Conservation (phyloP, 345 rosid genomes). For the Dipteronia sinensis region DNA sequence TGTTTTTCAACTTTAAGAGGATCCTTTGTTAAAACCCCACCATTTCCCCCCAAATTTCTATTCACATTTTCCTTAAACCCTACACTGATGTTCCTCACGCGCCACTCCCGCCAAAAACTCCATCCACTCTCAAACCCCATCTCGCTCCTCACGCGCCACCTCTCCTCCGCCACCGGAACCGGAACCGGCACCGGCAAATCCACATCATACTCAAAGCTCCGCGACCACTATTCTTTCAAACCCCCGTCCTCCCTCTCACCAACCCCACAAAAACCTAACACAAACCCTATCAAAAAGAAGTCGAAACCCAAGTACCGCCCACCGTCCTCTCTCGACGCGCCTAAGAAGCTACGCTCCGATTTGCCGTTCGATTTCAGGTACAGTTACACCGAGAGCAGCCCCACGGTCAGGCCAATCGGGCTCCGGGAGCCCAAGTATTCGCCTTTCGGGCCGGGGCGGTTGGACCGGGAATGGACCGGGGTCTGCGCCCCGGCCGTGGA, state of each 20-base stretch:
- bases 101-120: constrained; percentile 56
- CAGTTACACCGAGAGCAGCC: constrained; percentile 87
- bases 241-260: constrained; percentile 67
- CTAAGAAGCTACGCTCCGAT: constrained; percentile 54
- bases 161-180: constrained; percentile 30
- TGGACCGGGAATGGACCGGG: constrained; percentile 86
- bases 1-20: no score
- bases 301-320: constrained; percentile 78
- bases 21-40: not conserved
- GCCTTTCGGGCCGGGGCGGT: constrained; percentile 82
- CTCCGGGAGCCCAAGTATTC: constrained; percentile 94
- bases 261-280: constrained; percentile 30
- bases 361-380: constrained; percentile 84
- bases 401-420: constrained; percentile 73
- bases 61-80: constrained; percentile 20
- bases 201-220: constrained; percentile 62
- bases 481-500: constrained; percentile 84
- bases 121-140: constrained; percentile 10
- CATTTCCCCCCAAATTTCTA: not conserved
- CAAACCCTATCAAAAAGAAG: constrained; percentile 35
- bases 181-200: not conserved
- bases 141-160: constrained; percentile 38
- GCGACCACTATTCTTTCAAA: constrained; percentile 60
- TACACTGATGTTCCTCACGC: constrained; percentile 41
- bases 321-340: constrained; percentile 74